Percentiles rank a stretch among this genome's conserved stretches.
Conservation (phyloP, 306 rosid species). For the Begonia peltatifolia region DNA sequence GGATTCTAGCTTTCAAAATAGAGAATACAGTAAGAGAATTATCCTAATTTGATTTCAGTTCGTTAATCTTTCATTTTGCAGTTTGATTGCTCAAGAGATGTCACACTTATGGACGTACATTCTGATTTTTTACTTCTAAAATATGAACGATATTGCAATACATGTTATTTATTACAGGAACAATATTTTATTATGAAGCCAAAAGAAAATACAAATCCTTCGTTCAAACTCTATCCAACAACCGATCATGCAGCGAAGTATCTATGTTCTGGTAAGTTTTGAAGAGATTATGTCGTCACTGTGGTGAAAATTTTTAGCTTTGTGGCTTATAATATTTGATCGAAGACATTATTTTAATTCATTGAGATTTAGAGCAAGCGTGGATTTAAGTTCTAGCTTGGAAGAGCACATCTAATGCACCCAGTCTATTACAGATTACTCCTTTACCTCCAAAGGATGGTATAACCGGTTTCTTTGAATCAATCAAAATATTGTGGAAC, state of each 20-base stretch:
- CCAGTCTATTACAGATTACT: constrained; percentile 32
- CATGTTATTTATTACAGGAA: constrained; percentile 33
- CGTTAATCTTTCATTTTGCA: constrained; percentile 32
- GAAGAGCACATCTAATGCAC: constrained; percentile 9
- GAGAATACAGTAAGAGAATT: not conserved
- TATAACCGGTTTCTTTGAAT: constrained; percentile 43
- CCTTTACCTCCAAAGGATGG: constrained; percentile 57
- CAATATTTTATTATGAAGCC: constrained; percentile 83
- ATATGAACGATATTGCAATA: not conserved
- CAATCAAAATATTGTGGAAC: constrained; percentile 51
- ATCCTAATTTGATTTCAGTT: constrained; percentile 4
- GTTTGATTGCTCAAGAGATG: constrained; percentile 89
- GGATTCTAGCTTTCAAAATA: constrained; percentile 2
- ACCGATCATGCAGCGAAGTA: constrained; percentile 87
- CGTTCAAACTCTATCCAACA: constrained; percentile 70
- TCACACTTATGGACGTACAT: constrained; percentile 80
- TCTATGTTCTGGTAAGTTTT: constrained; percentile 45
- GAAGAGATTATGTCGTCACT: not conserved
- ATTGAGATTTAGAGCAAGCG: not conserved
- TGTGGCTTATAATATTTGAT: not conserved
- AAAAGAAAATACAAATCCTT: constrained; percentile 38
- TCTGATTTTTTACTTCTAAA: not conserved
- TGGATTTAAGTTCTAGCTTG: not conserved
- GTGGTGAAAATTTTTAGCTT: not conserved
- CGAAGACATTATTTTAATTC: constrained; percentile 1